Conservation (phyloP, 768 basidiomycete species). For the Pisolithus tinctorius region DNA sequence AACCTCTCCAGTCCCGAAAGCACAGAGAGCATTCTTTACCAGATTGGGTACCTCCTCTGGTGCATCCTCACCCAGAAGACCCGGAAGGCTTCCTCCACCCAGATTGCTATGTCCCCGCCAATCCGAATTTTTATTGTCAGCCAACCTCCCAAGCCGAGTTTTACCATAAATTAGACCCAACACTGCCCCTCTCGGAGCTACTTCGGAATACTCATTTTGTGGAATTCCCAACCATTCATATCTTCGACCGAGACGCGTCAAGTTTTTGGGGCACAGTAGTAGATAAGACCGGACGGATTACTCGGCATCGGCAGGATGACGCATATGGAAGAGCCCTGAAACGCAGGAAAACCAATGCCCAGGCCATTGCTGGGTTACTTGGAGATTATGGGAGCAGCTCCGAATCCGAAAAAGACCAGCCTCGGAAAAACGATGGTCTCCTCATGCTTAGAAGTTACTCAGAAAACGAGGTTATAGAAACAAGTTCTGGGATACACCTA, state of each 20-base stretch:
- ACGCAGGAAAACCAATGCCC: slow-evolving; percentile 50
- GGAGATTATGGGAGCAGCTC: slow-evolving; percentile 48
- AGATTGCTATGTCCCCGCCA: slow-evolving; percentile 53
- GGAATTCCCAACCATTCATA: slow-evolving; percentile 79
- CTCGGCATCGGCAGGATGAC: slow-evolving; percentile 14
- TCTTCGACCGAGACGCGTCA: slow-evolving; percentile 52
- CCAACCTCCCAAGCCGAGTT: slow-evolving; percentile 23
- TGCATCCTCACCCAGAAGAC: slow-evolving; percentile 47
- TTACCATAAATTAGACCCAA: slow-evolving; percentile 55
- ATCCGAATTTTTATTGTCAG: slow-evolving; percentile 19
- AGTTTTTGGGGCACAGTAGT: slow-evolving; percentile 56
- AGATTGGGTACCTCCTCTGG: slow-evolving; percentile 50
- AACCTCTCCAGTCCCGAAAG: slow-evolving; percentile 25
- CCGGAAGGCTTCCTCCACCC: slow-evolving; percentile 51
- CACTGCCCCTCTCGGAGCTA: slow-evolving; percentile 36
- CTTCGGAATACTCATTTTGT: slow-evolving; percentile 63
- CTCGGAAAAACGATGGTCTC: slow-evolving; percentile 8
- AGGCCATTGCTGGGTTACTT: slow-evolving; percentile 50
- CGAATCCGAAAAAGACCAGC: slow-evolving; percentile 18
- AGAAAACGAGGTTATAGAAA: slow-evolving; percentile 13
- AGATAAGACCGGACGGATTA: slow-evolving; percentile 41
- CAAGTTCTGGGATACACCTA: not conserved
- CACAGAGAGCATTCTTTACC: slow-evolving; percentile 43
- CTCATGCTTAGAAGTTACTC: slow-evolving; percentile 19
- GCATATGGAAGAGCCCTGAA: slow-evolving; percentile 36